These are phyloP conservation scores for Filosporella fistucella DNA, from an alignment of 495 filamentous ascomycete genomes.

Conservation along the genomic window DNA sequence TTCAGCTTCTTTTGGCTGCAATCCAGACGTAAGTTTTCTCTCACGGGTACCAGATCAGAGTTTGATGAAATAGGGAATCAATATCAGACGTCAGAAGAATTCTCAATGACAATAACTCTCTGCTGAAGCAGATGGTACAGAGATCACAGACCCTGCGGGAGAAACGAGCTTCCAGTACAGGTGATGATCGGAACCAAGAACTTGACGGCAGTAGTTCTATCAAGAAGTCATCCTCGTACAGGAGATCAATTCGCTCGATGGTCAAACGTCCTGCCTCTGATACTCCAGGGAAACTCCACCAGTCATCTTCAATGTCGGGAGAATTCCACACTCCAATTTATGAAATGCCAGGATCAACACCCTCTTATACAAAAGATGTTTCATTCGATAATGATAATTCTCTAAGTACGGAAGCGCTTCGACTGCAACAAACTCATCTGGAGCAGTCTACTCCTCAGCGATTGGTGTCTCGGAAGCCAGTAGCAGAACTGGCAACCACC, in stretches of 20 bases:
- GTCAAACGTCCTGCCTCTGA: too few species aligned
- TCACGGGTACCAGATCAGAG: neutral
- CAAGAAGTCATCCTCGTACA: neutral
- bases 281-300: too few species aligned
- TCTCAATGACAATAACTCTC: slow-evolving; percentile 1
- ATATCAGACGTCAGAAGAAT: neutral
- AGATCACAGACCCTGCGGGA: slow-evolving; percentile 2
- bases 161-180: slow-evolving; percentile 1
- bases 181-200: neutral
- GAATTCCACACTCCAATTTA: too few species aligned
- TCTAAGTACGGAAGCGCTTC: too few species aligned
- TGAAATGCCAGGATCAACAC: too few species aligned
- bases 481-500: too few species aligned
- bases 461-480: too few species aligned
- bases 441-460: too few species aligned
- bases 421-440: too few species aligned
- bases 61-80: slow-evolving; percentile 3
- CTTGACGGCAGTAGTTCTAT: neutral
- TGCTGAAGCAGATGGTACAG: neutral
- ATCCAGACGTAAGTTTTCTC: neutral
- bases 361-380: too few species aligned
- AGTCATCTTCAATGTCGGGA: too few species aligned
- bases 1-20: neutral
- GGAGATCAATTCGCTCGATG: neutral
- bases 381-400: too few species aligned